These are phyloP conservation scores for Kernera saxatilis DNA, from an alignment of 345 rosid genomes.

Conservation along the genomic window DNA sequence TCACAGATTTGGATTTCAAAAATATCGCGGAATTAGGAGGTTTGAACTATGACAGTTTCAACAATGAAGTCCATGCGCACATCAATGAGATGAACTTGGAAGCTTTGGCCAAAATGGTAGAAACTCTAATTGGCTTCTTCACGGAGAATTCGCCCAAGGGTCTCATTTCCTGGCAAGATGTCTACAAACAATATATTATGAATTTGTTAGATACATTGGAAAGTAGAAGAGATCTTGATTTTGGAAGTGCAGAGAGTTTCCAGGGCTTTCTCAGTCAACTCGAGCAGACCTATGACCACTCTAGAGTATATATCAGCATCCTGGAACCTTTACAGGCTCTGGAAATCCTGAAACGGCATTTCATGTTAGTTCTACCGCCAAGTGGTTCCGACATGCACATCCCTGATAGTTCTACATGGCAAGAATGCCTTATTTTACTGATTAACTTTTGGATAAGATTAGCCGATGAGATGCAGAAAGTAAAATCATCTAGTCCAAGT, in stretches of 20 bases:
- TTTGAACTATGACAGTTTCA: slow-evolving; percentile 56
- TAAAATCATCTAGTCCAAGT: slow-evolving; percentile 34
- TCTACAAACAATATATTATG: slow-evolving; percentile 55
- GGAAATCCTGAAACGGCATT: slow-evolving; percentile 57
- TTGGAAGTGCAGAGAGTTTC: slow-evolving; percentile 60
- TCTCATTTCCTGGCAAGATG: slow-evolving; percentile 64
- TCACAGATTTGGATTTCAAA: slow-evolving; percentile 77
- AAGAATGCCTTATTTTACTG: slow-evolving; percentile 76
- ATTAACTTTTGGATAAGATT: slow-evolving; percentile 75
- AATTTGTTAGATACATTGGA: slow-evolving; percentile 48
- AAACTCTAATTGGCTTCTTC: slow-evolving; percentile 40
- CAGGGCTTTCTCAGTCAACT: slow-evolving; percentile 55
- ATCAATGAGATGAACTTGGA: slow-evolving; percentile 57
- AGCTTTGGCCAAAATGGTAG: slow-evolving; percentile 83
- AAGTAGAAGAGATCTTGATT: slow-evolving; percentile 40
- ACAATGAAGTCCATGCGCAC: slow-evolving; percentile 56
- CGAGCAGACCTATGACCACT: slow-evolving; percentile 59
- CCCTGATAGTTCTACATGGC: slow-evolving; percentile 90
- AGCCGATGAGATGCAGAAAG: slow-evolving; percentile 72
- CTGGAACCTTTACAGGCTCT: slow-evolving; percentile 58
- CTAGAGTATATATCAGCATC: slow-evolving; percentile 49
- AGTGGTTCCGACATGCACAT: slow-evolving; percentile 39
- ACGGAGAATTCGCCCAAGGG: slow-evolving; percentile 43
- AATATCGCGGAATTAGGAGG: slow-evolving; percentile 61
- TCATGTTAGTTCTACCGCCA: slow-evolving; percentile 44